Conservation (phyloP, 768 basidiomycete genomes). For the Tulasnella sp. region DNA sequence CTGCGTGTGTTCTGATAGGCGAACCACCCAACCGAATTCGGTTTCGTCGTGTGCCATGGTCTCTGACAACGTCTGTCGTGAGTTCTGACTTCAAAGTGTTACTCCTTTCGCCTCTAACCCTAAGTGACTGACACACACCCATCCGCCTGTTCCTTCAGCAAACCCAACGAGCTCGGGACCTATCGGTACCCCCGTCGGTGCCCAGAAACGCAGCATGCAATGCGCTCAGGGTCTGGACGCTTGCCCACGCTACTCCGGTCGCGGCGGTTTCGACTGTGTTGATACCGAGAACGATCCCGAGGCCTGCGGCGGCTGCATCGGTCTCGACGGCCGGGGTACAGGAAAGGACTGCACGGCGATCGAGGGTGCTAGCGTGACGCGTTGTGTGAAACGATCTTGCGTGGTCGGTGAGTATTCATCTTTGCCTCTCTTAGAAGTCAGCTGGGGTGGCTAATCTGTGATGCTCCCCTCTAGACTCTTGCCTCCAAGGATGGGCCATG, state of each 20-base stretch:
- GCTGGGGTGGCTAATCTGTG: neutral
- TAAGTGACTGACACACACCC: neutral
- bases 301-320: conserved; percentile 20
- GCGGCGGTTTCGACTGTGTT: conserved; percentile 22
- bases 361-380: conserved; percentile 41
- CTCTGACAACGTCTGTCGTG: neutral
- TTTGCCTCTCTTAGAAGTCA: neutral
- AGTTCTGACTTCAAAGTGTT: neutral
- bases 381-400: conserved; percentile 39
- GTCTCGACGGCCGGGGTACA: neutral
- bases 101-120: neutral
- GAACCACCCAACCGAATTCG: no score
- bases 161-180: neutral
- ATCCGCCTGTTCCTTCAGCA: neutral
- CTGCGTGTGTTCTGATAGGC: neutral
- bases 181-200: neutral
- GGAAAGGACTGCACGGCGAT: conserved; percentile 47
- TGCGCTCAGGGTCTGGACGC: neutral
- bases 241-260: conserved; percentile 11
- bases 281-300: conserved; percentile 20
- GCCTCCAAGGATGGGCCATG: neutral
- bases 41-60: neutral
- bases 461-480: neutral
- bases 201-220: neutral
- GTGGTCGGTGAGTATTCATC: neutral